phyloP scores from a whole-genome alignment of 306 rosid species.

The Ammopiptanthus mongolicus region DNA sequence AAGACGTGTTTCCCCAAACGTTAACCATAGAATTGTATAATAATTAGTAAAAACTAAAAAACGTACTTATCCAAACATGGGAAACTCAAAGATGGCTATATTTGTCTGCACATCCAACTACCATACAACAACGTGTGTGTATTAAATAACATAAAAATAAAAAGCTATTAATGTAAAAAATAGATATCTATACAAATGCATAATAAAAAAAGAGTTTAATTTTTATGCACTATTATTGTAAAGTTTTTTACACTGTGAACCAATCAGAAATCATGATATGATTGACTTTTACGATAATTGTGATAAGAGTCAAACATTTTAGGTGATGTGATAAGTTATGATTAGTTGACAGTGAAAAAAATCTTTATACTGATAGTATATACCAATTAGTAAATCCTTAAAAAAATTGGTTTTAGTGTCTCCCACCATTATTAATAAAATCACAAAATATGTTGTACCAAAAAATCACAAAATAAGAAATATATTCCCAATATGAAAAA shows the following conservation, averaged over 20 bases:
- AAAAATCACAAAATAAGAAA: not conserved
- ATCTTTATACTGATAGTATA: too few species aligned
- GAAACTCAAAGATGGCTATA: slow-evolving; percentile 12
- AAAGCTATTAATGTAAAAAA: not conserved
- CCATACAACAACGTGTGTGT: slow-evolving; percentile 30
- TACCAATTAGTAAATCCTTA: too few species aligned
- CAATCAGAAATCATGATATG: too few species aligned
- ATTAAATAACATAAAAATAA: not conserved
- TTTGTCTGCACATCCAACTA: slow-evolving; percentile 30
- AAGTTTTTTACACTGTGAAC: too few species aligned
- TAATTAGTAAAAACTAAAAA: slow-evolving; percentile 19
- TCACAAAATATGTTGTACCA: not conserved
- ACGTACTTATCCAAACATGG: slow-evolving; percentile 27
- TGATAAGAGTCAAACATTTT: too few species aligned
- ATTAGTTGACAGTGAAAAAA: too few species aligned
- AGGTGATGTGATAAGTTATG: too few species aligned
- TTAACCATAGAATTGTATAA: slow-evolving; percentile 29
- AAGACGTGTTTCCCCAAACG: not conserved
- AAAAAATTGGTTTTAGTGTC: not conserved
- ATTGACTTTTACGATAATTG: too few species aligned
- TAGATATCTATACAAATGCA: not conserved
- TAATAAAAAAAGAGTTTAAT: not conserved
- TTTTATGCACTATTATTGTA: too few species aligned
- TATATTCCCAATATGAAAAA: not conserved
- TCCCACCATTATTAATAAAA: not conserved